These are phyloP conservation scores for Tubosaeta brunneosetosa DNA, from an alignment of 768 basidiomycete species.

Conservation along the genomic window DNA sequence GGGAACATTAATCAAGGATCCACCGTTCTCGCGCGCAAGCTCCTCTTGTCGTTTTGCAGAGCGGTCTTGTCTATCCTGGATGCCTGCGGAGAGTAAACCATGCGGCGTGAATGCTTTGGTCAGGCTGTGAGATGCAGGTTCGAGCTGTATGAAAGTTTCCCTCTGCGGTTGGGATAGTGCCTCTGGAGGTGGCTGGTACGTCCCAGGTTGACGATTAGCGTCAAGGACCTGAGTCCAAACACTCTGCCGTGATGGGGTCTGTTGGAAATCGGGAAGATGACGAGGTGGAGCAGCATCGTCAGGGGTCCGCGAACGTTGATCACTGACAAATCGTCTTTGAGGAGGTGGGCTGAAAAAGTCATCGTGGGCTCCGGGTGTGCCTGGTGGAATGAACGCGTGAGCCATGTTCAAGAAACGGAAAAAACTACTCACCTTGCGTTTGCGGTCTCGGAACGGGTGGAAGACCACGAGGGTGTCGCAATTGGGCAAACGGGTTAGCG, in stretches of 20 bases:
- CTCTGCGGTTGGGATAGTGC: constrained; percentile 28
- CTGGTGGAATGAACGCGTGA: constrained; percentile 12
- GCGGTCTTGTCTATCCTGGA: constrained; percentile 93
- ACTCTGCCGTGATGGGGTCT: constrained; percentile 52
- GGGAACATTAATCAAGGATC: constrained; percentile 92
- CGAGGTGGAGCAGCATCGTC: constrained; percentile 54
- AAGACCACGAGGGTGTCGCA: constrained; percentile 57
- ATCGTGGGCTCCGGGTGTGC: constrained; percentile 39
- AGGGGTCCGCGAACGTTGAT: constrained; percentile 53
- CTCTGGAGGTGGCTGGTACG: constrained; percentile 33
- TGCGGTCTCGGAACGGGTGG: constrained; percentile 57
- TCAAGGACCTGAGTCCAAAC: constrained; percentile 92
- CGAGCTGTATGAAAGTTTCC: constrained; percentile 73
- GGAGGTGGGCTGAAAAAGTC: constrained; percentile 34
- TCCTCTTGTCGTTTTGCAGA: constrained; percentile 96
- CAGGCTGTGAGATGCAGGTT: constrained; percentile 64
- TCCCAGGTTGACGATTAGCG: constrained; percentile 48
- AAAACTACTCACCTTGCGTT: constrained; percentile 38
- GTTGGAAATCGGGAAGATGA: constrained; percentile 49
- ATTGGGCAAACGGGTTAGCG: constrained; percentile 40
- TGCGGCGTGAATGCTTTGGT: constrained; percentile 95
- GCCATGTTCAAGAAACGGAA: neutral
- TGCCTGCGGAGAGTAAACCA: constrained; percentile 88
- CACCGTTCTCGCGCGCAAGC: constrained; percentile 85
- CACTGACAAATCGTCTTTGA: constrained; percentile 48